Conservation (phyloP, 805 yeast species). For the Wickerhamiella parazyma region DNA sequence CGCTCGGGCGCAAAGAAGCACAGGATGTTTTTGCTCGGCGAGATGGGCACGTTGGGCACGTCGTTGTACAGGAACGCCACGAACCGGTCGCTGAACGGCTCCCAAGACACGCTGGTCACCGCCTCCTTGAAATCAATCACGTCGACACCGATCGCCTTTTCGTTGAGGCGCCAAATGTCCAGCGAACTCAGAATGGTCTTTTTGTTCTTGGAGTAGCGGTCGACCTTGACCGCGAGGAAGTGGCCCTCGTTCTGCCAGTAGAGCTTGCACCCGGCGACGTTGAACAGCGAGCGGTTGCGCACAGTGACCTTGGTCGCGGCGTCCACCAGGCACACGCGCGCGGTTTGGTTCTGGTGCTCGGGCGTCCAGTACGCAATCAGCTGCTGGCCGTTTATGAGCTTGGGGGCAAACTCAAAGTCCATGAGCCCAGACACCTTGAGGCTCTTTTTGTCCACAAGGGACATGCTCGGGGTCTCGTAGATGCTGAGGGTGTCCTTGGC, state of each 20-base stretch:
- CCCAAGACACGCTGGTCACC: slow-evolving; percentile 86
- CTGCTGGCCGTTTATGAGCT: slow-evolving; percentile 53
- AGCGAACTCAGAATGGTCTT: slow-evolving; percentile 83
- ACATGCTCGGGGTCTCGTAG: slow-evolving; percentile 69
- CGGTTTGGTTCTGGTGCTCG: slow-evolving; percentile 80
- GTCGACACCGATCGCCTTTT: slow-evolving; percentile 88
- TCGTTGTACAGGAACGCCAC: slow-evolving; percentile 54
- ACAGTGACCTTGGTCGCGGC: slow-evolving; percentile 69
- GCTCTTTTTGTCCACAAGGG: slow-evolving; percentile 72
- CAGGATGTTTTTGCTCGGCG: slow-evolving; percentile 35
- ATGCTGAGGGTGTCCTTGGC: slow-evolving; percentile 79
- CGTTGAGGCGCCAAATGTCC: slow-evolving; percentile 78
- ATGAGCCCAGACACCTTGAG: slow-evolving; percentile 70
- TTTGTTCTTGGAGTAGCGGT: slow-evolving; percentile 90
- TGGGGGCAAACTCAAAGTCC: slow-evolving; percentile 93
- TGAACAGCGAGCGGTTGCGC: slow-evolving; percentile 87
- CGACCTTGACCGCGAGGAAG: slow-evolving; percentile 83
- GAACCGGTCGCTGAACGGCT: slow-evolving; percentile 82
- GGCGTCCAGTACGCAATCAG: slow-evolving; percentile 94
- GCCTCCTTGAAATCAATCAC: slow-evolving; percentile 85
- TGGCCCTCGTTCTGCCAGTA: slow-evolving; percentile 89
- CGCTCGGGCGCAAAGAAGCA: slow-evolving; percentile 77
- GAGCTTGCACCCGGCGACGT: slow-evolving; percentile 78
- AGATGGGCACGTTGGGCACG: slow-evolving; percentile 11
- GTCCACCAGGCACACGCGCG: slow-evolving; percentile 83